Evolutionary conservation across 2,329 filamentous ascomycete genomes (phyloP).

Genomic region (Ampelomyces quisqualis): DNA sequence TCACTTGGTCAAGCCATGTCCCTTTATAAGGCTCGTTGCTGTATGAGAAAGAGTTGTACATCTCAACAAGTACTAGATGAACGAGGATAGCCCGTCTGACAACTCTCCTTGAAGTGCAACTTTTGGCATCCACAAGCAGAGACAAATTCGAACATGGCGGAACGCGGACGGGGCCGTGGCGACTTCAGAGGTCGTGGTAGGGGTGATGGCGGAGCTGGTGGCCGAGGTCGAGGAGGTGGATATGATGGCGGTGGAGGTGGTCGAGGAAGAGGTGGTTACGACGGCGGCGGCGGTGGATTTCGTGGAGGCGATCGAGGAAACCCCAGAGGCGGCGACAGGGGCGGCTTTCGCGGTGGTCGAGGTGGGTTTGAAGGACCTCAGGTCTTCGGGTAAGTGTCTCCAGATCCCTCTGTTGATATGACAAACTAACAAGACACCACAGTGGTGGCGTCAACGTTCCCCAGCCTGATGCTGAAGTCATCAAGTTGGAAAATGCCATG

Average conservation of each 20-base stretch:
- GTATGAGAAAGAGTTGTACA: too few relatives aligned
- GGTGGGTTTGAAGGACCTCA: conserved; percentile 13
- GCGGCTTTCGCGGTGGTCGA: conserved; percentile 10
- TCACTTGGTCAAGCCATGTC: too few relatives aligned
- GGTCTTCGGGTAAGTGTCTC: conserved; percentile 30
- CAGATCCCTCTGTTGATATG: too few relatives aligned
- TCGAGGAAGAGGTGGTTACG: conserved; percentile 13
- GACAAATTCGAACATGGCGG: conserved; percentile 21
- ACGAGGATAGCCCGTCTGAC: not conserved
- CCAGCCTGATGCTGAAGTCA: conserved; percentile 34
- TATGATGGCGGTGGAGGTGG: conserved; percentile 12
- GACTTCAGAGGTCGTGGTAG: conserved; percentile 17
- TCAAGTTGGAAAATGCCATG: conserved; percentile 31
- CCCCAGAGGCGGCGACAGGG: conserved; percentile 13
- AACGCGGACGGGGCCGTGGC: conserved; percentile 18
- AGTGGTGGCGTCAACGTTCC: conserved; percentile 34
- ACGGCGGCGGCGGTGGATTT: conserved; percentile 13
- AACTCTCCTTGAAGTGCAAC: not conserved
- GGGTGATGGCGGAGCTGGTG: conserved; percentile 17
- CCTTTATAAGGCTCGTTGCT: too few relatives aligned
- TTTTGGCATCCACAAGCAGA: not conserved
- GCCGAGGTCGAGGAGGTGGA: conserved; percentile 16
- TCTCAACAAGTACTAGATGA: too few relatives aligned
- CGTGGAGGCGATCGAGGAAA: conserved; percentile 15
- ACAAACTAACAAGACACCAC: conserved; percentile 3